Conservation (phyloP, 139 green algal genomes). For the Marvania coccoides region DNA sequence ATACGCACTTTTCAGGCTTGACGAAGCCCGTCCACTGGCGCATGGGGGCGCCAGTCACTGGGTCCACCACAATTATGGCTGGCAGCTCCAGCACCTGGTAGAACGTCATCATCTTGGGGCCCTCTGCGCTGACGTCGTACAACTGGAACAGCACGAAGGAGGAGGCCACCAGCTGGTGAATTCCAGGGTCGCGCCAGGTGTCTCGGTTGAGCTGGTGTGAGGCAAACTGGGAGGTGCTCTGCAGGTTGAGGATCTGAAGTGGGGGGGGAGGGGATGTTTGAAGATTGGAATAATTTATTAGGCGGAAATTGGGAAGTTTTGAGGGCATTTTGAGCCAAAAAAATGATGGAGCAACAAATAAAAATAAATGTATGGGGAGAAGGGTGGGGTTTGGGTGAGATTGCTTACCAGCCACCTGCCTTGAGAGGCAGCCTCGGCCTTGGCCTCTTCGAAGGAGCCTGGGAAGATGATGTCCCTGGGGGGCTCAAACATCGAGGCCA, state of each 20-base stretch:
- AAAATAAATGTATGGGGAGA: conserved; percentile 3
- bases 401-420: conserved; percentile 35
- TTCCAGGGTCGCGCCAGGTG: conserved; percentile 60
- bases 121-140: conserved; percentile 42
- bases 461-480: conserved; percentile 51
- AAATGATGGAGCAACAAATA: too few relatives aligned
- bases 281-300: background rate
- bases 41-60: conserved; percentile 67
- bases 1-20: conserved; percentile 41
- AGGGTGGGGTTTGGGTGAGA: background rate
- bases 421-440: conserved; percentile 15
- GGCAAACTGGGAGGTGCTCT: conserved; percentile 69
- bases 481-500: conserved; percentile 61
- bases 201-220: conserved; percentile 76
- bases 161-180: conserved; percentile 53
- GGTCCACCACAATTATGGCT: conserved; percentile 63
- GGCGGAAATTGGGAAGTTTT: conserved; percentile 4
- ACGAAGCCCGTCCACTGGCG: conserved; percentile 59
- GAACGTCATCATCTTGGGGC: conserved; percentile 37
- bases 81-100: conserved; percentile 59
- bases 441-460: conserved; percentile 49
- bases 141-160: conserved; percentile 77
- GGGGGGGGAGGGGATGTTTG: background rate
- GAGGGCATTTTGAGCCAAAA: too few relatives aligned
- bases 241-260: conserved; percentile 76